Conservation (phyloP, 2,329 filamentous ascomycete genomes). For the Aspergillus sp. region DNA sequence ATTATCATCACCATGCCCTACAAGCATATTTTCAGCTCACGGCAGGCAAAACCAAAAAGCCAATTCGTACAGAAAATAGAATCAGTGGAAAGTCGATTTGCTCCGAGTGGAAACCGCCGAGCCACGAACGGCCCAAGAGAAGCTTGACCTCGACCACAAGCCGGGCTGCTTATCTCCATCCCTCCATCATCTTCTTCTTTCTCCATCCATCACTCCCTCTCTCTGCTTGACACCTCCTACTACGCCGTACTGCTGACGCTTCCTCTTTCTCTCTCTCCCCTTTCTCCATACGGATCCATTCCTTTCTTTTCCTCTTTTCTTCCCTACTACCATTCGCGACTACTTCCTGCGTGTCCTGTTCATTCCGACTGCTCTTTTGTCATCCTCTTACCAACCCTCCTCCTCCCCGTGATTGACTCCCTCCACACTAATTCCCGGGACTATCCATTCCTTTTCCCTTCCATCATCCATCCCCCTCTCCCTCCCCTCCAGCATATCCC, state of each 20-base stretch:
- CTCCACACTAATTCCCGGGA: neutral
- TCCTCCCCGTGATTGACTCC: neutral
- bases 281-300: no score
- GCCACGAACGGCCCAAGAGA: constrained; percentile 31
- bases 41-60: no score
- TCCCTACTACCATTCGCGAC: no score
- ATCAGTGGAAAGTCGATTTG: neutral
- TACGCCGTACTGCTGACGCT: neutral
- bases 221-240: neutral
- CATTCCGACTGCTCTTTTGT: neutral
- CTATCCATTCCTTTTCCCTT: neutral
- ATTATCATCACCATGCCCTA: constrained; percentile 5
- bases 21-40: no score
- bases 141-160: constrained; percentile 34
- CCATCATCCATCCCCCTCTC: neutral
- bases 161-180: constrained; percentile 31
- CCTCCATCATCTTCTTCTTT: constrained; percentile 18
- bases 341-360: neutral
- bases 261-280: neutral
- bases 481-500: neutral
- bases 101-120: constrained; percentile 20
- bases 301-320: no score
- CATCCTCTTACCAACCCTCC: neutral
- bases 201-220: constrained; percentile 61
- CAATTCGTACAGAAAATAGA: no score